Conservation (phyloP, 306 rosid genomes). For the Acacia acuminata region DNA sequence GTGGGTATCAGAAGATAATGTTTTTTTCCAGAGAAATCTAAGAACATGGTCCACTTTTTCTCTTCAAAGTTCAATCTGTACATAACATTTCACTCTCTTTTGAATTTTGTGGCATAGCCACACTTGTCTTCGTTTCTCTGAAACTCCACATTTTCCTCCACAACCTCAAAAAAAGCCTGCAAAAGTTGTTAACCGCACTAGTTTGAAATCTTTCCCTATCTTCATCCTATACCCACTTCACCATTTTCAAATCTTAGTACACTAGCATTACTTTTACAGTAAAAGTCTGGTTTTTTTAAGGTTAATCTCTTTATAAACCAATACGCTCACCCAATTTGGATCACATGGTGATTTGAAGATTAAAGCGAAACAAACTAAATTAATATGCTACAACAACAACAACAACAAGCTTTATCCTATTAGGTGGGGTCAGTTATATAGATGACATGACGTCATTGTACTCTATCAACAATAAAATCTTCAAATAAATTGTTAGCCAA, state of each 20-base stretch:
- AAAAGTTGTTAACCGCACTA: slow-evolving; percentile 66
- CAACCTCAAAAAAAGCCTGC: slow-evolving; percentile 47
- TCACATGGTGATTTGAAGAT: no score
- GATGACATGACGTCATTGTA: not conserved
- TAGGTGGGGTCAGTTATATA: not conserved
- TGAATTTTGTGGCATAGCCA: slow-evolving; percentile 46
- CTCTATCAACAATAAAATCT: no score
- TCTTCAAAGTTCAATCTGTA: slow-evolving; percentile 16
- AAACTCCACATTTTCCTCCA: slow-evolving; percentile 59
- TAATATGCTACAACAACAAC: not conserved
- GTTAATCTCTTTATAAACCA: not conserved
- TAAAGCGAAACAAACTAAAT: not conserved
- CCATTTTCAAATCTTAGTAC: not conserved
- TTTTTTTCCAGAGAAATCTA: slow-evolving; percentile 34
- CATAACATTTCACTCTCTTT: slow-evolving; percentile 17
- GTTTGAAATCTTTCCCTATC: slow-evolving; percentile 44
- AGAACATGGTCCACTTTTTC: slow-evolving; percentile 33
- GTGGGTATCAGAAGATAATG: slow-evolving; percentile 69
- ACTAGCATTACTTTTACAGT: slow-evolving; percentile 26
- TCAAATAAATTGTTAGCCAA: no score
- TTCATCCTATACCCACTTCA: slow-evolving; percentile 21
- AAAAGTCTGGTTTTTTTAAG: slow-evolving; percentile 7
- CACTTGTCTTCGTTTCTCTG: slow-evolving; percentile 41
- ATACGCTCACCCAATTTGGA: not conserved
- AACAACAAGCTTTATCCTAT: not conserved